phyloP scores from a whole-genome alignment of 305 asterid species.

The Fraxinus velutina region DNA sequence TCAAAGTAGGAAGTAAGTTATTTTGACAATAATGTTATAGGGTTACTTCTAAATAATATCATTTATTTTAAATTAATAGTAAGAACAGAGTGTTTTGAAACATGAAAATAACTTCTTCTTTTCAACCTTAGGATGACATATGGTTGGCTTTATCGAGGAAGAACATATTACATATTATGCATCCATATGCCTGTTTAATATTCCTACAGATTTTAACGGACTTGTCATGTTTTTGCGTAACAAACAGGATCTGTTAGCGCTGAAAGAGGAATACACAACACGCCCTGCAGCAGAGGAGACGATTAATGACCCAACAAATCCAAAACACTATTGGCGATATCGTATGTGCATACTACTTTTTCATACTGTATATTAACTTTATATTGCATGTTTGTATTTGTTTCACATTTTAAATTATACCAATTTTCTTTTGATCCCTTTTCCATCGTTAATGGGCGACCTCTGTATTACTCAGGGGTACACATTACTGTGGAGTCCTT shows the following conservation, averaged over 20 bases:
- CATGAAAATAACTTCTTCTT: neutral
- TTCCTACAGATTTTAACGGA: neutral
- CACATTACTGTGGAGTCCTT: conserved; percentile 84
- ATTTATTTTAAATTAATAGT: neutral
- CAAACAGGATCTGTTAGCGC: conserved; percentile 79
- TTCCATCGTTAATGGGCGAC: neutral
- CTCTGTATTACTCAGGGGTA: conserved; percentile 45
- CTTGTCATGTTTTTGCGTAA: neutral
- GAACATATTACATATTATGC: neutral
- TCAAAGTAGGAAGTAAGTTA: neutral
- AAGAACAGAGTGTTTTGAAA: neutral
- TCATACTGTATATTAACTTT: neutral
- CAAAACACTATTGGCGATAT: conserved; percentile 93
- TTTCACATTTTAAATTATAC: neutral
- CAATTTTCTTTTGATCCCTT: neutral
- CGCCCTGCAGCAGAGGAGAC: conserved; percentile 94
- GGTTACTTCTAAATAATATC: neutral
- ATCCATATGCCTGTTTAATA: neutral
- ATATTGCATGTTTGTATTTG: neutral
- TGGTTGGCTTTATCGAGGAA: neutral
- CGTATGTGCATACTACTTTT: conserved; percentile 44
- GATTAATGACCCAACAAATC: conserved; percentile 92
- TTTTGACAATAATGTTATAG: neutral
- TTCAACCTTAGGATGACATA: neutral
- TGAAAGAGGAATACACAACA: conserved; percentile 75